Base-by-base conservation (phyloP, 345 rosid genomes). In the Eucalyptus polybractea region DNA sequence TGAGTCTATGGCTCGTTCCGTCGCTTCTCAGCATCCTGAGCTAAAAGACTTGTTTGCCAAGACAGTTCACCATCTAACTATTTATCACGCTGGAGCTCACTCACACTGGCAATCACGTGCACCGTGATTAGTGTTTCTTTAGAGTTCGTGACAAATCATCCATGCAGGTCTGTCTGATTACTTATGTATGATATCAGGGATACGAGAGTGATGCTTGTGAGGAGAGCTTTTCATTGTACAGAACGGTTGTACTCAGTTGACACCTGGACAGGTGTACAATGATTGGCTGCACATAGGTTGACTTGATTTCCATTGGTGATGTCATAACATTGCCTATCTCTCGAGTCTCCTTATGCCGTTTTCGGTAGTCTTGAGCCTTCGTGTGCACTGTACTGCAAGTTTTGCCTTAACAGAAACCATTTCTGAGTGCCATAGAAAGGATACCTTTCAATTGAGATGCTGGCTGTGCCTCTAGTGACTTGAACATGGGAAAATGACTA, bases 61-160 rank as follows among this genome's bases (percentile, higher is more conserved):
- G 62, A 95, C 97, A 54, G 88, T 94, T 29, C 92, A 92, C 89
- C 94, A 91, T 86, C 94, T 95, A 49, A 89, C 94, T 72, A 93
- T 94, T 69, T 93, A 91, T 90, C 96, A 94, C 81, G 88, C 92
- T 62, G 95, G 93, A 89, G 93, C 90, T 58, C 92, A 90, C 87
- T 91, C 89, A 12, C 93, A 90, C 86, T 86, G 91, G 42, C 95
- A 91, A 86, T 60, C 91, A 33, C 86, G 24, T 87, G 89, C 90
- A 25, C 83, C 88, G 7, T 92, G 54, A 88, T 50, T 65, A 40
- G 50, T 40, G 24, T 54, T 14, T 37, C 76, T 19, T 40, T 11
- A 12, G 51, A 54, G n/a, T 45, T 87, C 51, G 7, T 12, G 45
- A 25, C 14, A 31, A 49, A 45, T 14, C 51, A 50, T 45, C 49